These are phyloP conservation scores for Vicia sativa DNA, from an alignment of 306 rosid species.

Conservation along the genomic window DNA sequence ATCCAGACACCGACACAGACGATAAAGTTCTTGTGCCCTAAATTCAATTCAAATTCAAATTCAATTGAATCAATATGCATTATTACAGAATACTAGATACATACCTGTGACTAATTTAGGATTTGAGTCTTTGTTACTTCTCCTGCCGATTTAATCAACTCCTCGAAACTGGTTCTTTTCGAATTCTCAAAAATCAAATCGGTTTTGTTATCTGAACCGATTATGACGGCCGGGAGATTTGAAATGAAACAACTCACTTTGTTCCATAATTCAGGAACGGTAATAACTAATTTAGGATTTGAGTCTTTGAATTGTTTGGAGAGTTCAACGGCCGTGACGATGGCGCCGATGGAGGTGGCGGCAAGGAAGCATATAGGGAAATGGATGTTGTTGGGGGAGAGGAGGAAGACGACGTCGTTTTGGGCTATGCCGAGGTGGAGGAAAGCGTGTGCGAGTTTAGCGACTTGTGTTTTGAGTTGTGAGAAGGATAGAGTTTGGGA, in stretches of 20 bases:
- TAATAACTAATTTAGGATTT: slow-evolving; percentile 67
- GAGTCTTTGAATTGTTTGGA: slow-evolving; percentile 65
- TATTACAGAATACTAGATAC: background rate
- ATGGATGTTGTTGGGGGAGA: slow-evolving; percentile 65
- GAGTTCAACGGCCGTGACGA: slow-evolving; percentile 62
- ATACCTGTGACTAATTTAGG: slow-evolving; percentile 29
- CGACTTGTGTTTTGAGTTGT: slow-evolving; percentile 54
- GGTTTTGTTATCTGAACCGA: slow-evolving; percentile 25
- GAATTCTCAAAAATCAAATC: background rate
- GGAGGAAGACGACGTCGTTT: slow-evolving; percentile 65
- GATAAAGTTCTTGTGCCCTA: slow-evolving; percentile 43
- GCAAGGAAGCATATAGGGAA: slow-evolving; percentile 64
- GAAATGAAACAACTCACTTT: slow-evolving; percentile 54
- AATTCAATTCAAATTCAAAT: background rate
- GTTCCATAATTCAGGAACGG: slow-evolving; percentile 61
- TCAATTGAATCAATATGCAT: background rate
- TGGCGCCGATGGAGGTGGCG: slow-evolving; percentile 60
- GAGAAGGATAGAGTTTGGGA: slow-evolving; percentile 52
- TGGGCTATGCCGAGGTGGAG: slow-evolving; percentile 58
- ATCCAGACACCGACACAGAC: slow-evolving; percentile 58
- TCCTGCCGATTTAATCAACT: background rate
- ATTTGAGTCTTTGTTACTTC: background rate
- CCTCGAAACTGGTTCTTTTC: background rate
- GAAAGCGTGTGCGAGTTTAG: slow-evolving; percentile 56
- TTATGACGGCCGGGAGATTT: slow-evolving; percentile 53